phyloP scores from a whole-genome alignment of 345 rosid genomes.

The Gossypium rotundifolium region DNA sequence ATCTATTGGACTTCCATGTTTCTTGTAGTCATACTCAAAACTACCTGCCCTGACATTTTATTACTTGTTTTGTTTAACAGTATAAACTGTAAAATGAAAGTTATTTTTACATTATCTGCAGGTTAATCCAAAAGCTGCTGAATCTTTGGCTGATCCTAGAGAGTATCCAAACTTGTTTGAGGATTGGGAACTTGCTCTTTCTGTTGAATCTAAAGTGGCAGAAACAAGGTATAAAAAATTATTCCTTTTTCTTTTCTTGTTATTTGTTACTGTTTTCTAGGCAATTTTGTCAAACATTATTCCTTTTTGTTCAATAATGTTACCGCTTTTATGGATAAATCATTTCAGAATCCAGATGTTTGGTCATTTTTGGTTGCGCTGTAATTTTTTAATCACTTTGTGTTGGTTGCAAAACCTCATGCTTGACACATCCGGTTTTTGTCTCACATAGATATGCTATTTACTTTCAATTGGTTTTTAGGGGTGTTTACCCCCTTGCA shows the following conservation, averaged over 20 bases:
- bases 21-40: background rate
- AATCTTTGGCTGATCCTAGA: slow-evolving; percentile 95
- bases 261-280: background rate
- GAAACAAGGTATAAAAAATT: slow-evolving; percentile 55
- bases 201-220: slow-evolving; percentile 68
- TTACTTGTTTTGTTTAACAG: background rate
- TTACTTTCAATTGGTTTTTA: slow-evolving; percentile 28
- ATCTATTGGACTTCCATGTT: background rate
- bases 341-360: background rate
- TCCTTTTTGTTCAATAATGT: background rate
- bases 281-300: slow-evolving; percentile 13
- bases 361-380: background rate
- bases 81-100: background rate
- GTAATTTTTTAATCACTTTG: background rate
- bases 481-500: slow-evolving; percentile 64
- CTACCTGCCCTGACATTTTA: background rate
- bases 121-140: slow-evolving; percentile 98
- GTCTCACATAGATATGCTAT: background rate
- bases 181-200: slow-evolving; percentile 94
- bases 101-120: slow-evolving; percentile 23
- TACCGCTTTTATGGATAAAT: background rate
- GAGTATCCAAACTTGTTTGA: slow-evolving; percentile 97
- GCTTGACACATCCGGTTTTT: background rate
- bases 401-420: background rate
- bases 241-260: background rate